phyloP scores from a whole-genome alignment of 2,329 filamentous ascomycete genomes.

The Fusarium staphyleae region DNA sequence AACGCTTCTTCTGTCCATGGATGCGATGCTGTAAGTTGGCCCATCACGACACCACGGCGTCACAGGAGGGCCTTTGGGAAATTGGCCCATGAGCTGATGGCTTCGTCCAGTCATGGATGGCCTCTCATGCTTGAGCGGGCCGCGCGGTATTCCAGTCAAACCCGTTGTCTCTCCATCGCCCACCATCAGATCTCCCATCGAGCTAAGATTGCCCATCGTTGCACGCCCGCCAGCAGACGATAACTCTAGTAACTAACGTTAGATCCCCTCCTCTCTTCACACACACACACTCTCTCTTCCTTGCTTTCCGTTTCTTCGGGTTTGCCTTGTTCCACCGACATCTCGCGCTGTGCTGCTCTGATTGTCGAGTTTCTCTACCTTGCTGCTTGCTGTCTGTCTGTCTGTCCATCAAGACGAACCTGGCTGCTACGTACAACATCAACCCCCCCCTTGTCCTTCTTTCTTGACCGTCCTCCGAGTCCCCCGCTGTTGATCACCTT shows the following conservation, averaged over 20 bases:
- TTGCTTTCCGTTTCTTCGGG: constrained; percentile 6
- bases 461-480: constrained; percentile 10
- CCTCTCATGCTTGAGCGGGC: constrained; percentile 14
- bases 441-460: constrained; percentile 19
- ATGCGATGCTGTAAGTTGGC: constrained; percentile 30
- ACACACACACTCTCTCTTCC: constrained; percentile 4
- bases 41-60: constrained; percentile 39
- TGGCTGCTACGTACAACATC: constrained; percentile 13
- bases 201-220: constrained; percentile 30
- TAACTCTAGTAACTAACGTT: constrained; percentile 32
- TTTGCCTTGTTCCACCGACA: constrained; percentile 26
- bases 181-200: constrained; percentile 35
- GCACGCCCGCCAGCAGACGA: constrained; percentile 15
- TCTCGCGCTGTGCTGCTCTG: constrained; percentile 28
- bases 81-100: constrained; percentile 36
- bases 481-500: constrained; percentile 29
- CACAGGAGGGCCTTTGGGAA: constrained; percentile 38
- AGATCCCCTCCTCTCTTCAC: constrained; percentile 14
- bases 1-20: constrained; percentile 14
- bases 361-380: constrained; percentile 24
- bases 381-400: too few species aligned
- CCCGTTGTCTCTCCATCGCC: constrained; percentile 33
- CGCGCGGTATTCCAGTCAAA: constrained; percentile 26
- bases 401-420: constrained; percentile 1
- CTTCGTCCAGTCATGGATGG: constrained; percentile 35